Conservation (phyloP, 139 green algal species). For the Chlorokybus atmophyticus region DNA sequence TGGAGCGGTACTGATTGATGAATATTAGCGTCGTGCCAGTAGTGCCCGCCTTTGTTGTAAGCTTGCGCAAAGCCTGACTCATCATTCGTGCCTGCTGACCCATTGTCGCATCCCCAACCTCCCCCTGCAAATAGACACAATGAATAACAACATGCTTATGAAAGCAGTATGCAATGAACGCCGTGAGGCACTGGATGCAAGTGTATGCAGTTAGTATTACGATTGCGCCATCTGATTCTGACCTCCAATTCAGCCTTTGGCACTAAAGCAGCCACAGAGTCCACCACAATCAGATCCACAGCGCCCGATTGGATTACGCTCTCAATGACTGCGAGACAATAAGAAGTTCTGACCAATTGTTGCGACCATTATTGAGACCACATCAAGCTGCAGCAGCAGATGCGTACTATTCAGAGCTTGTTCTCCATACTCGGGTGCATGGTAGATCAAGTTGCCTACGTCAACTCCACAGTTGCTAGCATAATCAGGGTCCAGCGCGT, state of each 20-base stretch:
- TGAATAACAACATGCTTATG: background rate
- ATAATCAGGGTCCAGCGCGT: constrained; percentile 83
- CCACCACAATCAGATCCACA: constrained; percentile 77
- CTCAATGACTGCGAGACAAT: constrained; percentile 46
- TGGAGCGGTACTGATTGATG: constrained; percentile 85
- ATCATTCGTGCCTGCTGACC: constrained; percentile 85
- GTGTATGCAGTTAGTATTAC: background rate
- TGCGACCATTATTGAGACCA: background rate
- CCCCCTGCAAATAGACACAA: constrained; percentile 3
- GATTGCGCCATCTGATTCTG: too few species aligned
- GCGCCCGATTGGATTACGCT: constrained; percentile 47
- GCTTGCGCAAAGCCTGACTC: constrained; percentile 77
- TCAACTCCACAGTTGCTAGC: constrained; percentile 48
- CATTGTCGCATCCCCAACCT: constrained; percentile 36
- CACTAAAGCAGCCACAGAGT: constrained; percentile 82
- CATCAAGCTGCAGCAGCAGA: background rate
- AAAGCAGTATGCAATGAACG: constrained; percentile 4
- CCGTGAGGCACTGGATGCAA: background rate
- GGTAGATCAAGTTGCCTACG: constrained; percentile 46
- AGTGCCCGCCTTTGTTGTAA: constrained; percentile 62
- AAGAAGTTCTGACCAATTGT: background rate
- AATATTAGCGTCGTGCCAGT: constrained; percentile 72
- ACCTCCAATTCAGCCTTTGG: constrained; percentile 80
- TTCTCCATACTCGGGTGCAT: constrained; percentile 66
- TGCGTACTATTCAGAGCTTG: constrained; percentile 51